Evolutionary conservation across 805 yeast species (phyloP).

Genomic region (Sungouiozyma ichnusensis): DNA sequence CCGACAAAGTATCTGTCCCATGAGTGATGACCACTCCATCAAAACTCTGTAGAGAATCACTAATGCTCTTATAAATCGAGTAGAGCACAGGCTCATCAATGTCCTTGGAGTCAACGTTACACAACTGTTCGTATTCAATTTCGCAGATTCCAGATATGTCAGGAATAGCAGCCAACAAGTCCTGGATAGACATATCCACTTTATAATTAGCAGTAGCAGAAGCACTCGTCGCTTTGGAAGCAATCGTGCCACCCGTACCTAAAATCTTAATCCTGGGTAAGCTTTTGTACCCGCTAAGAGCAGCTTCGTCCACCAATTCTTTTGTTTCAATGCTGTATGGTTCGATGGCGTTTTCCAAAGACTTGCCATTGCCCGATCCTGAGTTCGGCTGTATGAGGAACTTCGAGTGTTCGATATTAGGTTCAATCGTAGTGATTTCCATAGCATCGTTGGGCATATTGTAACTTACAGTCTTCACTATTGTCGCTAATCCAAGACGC

Average conservation of each 20-base stretch:
- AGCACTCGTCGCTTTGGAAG: slow-evolving; percentile 39
- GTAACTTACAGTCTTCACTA: too few relatives aligned
- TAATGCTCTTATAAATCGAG: slow-evolving; percentile 37
- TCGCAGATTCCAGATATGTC: slow-evolving; percentile 44
- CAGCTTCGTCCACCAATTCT: neutral
- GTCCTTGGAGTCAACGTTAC: slow-evolving; percentile 53
- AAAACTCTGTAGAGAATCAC: slow-evolving; percentile 34
- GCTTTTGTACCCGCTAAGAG: slow-evolving; percentile 6
- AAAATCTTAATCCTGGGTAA: slow-evolving; percentile 36
- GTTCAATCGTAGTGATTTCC: slow-evolving; percentile 27
- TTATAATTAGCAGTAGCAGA: slow-evolving; percentile 46
- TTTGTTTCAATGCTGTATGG: neutral
- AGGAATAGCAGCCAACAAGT: slow-evolving; percentile 43
- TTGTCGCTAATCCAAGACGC: neutral
- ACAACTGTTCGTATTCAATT: slow-evolving; percentile 51
- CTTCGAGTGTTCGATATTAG: slow-evolving; percentile 24
- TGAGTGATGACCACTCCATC: slow-evolving; percentile 59
- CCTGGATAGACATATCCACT: slow-evolving; percentile 43
- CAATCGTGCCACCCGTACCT: slow-evolving; percentile 54
- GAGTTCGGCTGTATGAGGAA: slow-evolving; percentile 17
- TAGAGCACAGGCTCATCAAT: slow-evolving; percentile 38
- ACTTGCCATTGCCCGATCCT: neutral
- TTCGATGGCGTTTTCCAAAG: neutral
- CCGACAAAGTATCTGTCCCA: slow-evolving; percentile 64
- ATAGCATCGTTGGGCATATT: slow-evolving; percentile 20